Percentiles rank a stretch among this genome's conserved stretches.
phyloP scores from a whole-genome alignment of 345 rosid genomes.

The Firmiana major region DNA sequence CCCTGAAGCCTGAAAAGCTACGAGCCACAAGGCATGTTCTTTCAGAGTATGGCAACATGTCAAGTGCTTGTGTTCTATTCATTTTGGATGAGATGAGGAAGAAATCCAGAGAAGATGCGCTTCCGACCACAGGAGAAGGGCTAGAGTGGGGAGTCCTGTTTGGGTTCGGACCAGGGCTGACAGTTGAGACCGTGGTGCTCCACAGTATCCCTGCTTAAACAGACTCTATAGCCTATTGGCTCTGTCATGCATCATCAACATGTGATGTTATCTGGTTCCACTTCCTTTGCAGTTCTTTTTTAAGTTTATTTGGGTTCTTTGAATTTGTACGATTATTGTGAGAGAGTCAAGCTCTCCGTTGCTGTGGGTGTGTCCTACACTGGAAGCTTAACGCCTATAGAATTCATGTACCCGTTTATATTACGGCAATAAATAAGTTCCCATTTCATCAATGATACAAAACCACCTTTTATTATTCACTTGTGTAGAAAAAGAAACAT shows the following conservation, averaged over 20 bases:
- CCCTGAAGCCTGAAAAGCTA: slow-evolving; percentile 30
- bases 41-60: slow-evolving; percentile 39
- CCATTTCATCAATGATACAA: background rate
- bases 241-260: background rate
- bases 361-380: background rate
- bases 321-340: background rate
- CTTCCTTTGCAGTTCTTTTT: background rate
- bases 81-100: slow-evolving; percentile 38
- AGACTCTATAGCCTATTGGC: background rate
- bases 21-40: slow-evolving; percentile 30
- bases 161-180: slow-evolving; percentile 18
- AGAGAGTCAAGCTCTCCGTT: background rate
- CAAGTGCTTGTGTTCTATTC: slow-evolving; percentile 36
- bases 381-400: background rate
- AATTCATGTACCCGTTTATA: background rate
- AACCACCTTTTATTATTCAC: background rate
- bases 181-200: background rate
- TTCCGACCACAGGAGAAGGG: slow-evolving; percentile 30
- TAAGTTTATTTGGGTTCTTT: background rate
- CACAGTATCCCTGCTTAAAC: background rate
- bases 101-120: slow-evolving; percentile 29
- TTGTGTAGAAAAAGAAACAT: no score
- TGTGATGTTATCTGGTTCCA: background rate
- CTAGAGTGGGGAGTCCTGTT: slow-evolving; percentile 3
- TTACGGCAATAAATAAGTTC: background rate